Base-by-base conservation (phyloP, 1,284 basidiomycete species). In the Salmacisia buchloeana region DNA sequence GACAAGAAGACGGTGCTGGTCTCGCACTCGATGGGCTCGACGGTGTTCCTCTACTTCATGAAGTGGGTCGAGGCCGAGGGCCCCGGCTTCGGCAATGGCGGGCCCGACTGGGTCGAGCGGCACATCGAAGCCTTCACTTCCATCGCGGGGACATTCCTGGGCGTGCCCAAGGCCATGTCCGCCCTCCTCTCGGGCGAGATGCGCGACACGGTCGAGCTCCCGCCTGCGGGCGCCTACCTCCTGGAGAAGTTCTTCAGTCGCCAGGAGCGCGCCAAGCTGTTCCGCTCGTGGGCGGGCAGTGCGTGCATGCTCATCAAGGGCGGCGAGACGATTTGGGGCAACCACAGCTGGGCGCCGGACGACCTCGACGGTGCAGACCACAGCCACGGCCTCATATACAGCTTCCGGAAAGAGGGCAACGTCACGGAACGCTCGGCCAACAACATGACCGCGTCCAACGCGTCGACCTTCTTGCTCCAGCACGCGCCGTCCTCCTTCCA, bases 61-160 rank as follows among this genome's bases (percentile, higher is more conserved):
- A 97, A 97, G 83, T 97, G 94, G 96, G 93, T 96, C 0, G 96
- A 99, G 81, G 89, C 91, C 0, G 85, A 89, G 21, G 81, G 83
- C 56, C 80, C 76, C 62, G 68, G 80, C 2, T 89, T 89, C 71
- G 94, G 94, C 3, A 86, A 87, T 2, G 94, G 92, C 18, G 96
- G 94, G 1, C 82, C 87, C 1, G 83, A 85, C 34, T 99, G 96
- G 96, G 91, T 96, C 18, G 94, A 97, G 83, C 89, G 76, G n/a
- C 82, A 83, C 66, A 72, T 83, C 23, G 77, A 80, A 49, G 74
- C 76, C 5, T 80, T 81, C 60, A 73, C 66, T 9, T 94, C 61
- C 63, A 86, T 97, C 64, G 91, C 88, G 1, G 94, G 94, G 1
- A 91, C 94, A 7, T 86, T 94, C 81, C 83, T 97, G 43, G 82